These are phyloP conservation scores for Trichoderma aggressivum DNA, from an alignment of 2,329 filamentous ascomycete species.

Conservation along the genomic window DNA sequence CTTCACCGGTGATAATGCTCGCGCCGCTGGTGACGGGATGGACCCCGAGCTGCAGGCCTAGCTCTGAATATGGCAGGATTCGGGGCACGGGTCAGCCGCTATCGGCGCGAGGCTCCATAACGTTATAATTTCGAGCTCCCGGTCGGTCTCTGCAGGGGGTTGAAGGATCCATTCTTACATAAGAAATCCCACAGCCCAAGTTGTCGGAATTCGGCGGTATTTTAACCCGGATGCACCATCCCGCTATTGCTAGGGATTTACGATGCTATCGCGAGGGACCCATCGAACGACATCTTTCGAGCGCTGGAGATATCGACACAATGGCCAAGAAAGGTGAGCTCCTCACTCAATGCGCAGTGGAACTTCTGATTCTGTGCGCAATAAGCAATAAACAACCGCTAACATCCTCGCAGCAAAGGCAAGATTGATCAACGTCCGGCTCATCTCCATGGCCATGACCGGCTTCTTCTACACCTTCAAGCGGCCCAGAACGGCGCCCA, in stretches of 20 bases:
- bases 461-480: conserved; percentile 93
- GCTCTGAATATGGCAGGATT: neutral
- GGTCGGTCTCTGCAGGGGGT: neutral
- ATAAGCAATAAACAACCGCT: neutral
- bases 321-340: conserved; percentile 30
- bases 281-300: conserved; percentile 11
- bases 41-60: neutral
- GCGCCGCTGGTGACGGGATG: neutral
- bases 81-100: neutral
- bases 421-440: conserved; percentile 86
- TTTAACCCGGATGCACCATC: conserved; percentile 17
- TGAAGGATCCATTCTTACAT: neutral
- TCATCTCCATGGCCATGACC: conserved; percentile 98
- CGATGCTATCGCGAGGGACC: neutral
- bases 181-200: neutral
- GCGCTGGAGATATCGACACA: conserved; percentile 6
- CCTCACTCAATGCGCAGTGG: too few species aligned
- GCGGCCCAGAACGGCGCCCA: conserved; percentile 74
- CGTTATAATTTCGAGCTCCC: neutral
- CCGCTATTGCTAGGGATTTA: conserved; percentile 14
- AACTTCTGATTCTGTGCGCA: too few species aligned
- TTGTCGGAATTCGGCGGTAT: conserved; percentile 18
- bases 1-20: neutral
- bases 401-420: conserved; percentile 65
- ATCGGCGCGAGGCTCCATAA: conserved; percentile 12